These are phyloP conservation scores for Monosporozyma yasuniensis DNA, from an alignment of 805 yeast species.

Conservation along the genomic window DNA sequence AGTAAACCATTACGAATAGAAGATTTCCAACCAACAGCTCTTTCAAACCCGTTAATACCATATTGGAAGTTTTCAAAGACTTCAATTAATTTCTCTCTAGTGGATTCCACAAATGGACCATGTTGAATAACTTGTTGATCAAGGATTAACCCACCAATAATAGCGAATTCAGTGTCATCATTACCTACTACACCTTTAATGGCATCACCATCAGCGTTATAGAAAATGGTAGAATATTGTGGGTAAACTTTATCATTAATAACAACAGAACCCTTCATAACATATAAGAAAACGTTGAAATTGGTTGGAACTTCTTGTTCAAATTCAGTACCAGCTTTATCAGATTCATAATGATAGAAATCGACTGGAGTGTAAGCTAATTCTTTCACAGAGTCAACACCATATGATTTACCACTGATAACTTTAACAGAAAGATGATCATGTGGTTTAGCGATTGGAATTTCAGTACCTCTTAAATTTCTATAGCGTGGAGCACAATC, in stretches of 20 bases:
- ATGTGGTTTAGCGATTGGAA: slow-evolving; percentile 58
- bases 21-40: slow-evolving; percentile 49
- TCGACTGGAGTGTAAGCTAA: slow-evolving; percentile 76
- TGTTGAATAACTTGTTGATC: slow-evolving; percentile 75
- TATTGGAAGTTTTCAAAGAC: slow-evolving; percentile 67
- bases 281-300: slow-evolving; percentile 63
- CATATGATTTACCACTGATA: slow-evolving; percentile 69
- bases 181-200: slow-evolving; percentile 45
- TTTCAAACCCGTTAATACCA: slow-evolving; percentile 62
- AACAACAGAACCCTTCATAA: slow-evolving; percentile 50
- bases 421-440: slow-evolving; percentile 51
- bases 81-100: slow-evolving; percentile 53
- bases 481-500: slow-evolving; percentile 66
- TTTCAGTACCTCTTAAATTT: slow-evolving; percentile 60
- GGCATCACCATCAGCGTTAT: slow-evolving; percentile 59
- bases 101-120: slow-evolving; percentile 84
- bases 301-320: slow-evolving; percentile 49
- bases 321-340: slow-evolving; percentile 53
- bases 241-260: slow-evolving; percentile 38
- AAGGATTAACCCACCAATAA: slow-evolving; percentile 68
- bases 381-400: slow-evolving; percentile 63
- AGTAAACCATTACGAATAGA: slow-evolving; percentile 31
- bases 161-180: slow-evolving; percentile 47
- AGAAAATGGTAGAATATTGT: slow-evolving; percentile 48
- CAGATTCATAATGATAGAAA: slow-evolving; percentile 56